A percentile compares a stretch with the other conserved stretches of the same genome.
phyloP scores from a whole-genome alignment of 768 basidiomycete species.

The Leccinum subtestaceum region DNA sequence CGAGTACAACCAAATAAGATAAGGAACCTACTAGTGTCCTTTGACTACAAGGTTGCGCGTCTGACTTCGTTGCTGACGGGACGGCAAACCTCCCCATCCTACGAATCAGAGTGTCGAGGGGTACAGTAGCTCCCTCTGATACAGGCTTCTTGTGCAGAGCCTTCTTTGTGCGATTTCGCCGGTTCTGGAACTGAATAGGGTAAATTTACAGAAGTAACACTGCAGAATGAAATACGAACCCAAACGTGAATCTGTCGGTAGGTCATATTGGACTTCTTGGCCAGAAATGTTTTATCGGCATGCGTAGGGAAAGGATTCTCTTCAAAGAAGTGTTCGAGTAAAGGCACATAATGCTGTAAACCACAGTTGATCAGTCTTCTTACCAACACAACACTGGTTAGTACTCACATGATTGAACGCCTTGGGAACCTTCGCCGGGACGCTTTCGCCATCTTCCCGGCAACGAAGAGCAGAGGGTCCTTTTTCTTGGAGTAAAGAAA shows the following conservation, averaged over 20 bases:
- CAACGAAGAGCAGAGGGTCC: not conserved
- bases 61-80: slow-evolving; percentile 15
- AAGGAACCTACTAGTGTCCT: slow-evolving; percentile 5
- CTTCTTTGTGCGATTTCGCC: slow-evolving; percentile 3
- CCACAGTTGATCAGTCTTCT: not conserved
- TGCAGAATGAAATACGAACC: not conserved
- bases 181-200: not conserved
- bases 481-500: slow-evolving; percentile 4
- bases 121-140: not conserved
- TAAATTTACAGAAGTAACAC: not conserved
- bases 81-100: slow-evolving; percentile 28
- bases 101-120: slow-evolving; percentile 8
- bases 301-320: not conserved
- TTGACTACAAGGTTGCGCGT: not conserved
- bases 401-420: not conserved
- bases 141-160: not conserved
- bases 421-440: not conserved
- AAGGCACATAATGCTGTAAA: not conserved
- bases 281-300: slow-evolving; percentile 2
- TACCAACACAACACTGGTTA: not conserved
- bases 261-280: slow-evolving; percentile 1
- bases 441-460: not conserved
- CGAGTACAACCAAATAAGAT: not conserved
- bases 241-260: slow-evolving; percentile 6
- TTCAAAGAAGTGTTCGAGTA: slow-evolving; percentile 5